Evolutionary conservation across 176 grass and related monocot genomes (phyloP), one percentile per base, ranked within the genome.

Genomic region (Elymus sibiricus): DNA sequence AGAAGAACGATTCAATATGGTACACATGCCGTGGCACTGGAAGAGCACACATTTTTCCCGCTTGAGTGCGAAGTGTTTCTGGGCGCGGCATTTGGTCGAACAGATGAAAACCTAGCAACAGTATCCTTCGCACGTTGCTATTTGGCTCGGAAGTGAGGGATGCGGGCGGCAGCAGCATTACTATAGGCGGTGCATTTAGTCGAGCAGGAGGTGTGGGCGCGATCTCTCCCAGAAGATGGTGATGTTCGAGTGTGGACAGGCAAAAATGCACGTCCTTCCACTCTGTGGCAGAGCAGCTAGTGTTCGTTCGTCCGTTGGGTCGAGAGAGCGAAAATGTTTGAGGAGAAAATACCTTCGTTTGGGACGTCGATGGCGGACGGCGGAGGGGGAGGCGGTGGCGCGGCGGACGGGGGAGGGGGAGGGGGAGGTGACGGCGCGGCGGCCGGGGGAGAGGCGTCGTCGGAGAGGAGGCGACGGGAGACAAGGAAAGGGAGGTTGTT

Each of bases 261-360:
- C 12, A 24, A 31, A 77, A 86, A 47, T 37, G 31, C 0, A 7
- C 31, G 9, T 32, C 13, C 17, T 76, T 77, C 39, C 7, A 49
- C 11, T 32, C 19, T 11, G 29, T 22, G 34, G 17, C 12, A n/a
- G 25, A 24, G 81, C 51, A 69, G 51, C 11, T 13, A 29, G 21
- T 47, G 34, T 44, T 37, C 27, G 21, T 17, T n/a, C 49, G 7
- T 19, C 64, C 14, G 39, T 64, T 49, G 44, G 28, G 59, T 70
- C 4, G 70, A 63, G 11, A 62, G 19, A 4, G 24, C 7, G 72
- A 40, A 59, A 16, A 55, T 40, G 47, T 24, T 71, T 44, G 14
- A 35, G 53, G 55, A 43, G 32, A 58, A 28, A 22, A 11, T 91
- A 91, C 89, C 89, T 91, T 58, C 4, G 68, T 87, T 91, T 3